Conservation (phyloP, 2,329 filamentous ascomycete genomes). For the Aspergillus japonicus region DNA sequence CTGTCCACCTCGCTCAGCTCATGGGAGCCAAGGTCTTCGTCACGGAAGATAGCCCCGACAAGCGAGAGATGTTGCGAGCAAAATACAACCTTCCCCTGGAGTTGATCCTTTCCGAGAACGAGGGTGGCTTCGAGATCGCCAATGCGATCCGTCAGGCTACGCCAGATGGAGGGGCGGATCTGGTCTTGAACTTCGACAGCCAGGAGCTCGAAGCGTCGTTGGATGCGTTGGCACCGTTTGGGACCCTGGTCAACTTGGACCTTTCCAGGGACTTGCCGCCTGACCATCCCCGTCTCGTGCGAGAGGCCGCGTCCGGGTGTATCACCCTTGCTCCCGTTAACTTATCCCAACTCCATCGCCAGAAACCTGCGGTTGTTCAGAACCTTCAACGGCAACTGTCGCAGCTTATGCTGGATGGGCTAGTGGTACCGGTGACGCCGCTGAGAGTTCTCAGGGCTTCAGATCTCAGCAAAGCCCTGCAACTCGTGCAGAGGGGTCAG, state of each 20-base stretch:
- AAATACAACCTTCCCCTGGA: slow-evolving; percentile 6
- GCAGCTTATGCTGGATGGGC: not conserved
- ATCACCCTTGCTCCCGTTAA: slow-evolving; percentile 2
- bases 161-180: not conserved
- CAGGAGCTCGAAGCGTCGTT: not conserved
- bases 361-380: not conserved
- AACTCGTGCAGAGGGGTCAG: not conserved
- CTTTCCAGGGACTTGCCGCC: not conserved
- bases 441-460: not conserved
- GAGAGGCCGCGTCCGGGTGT: not conserved
- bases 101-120: slow-evolving; percentile 8
- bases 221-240: slow-evolving; percentile 13
- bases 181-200: slow-evolving; percentile 2
- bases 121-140: not conserved
- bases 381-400: not conserved
- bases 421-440: not conserved
- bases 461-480: not conserved
- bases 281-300: not conserved
- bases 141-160: not conserved
- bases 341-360: not conserved
- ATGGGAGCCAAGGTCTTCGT: slow-evolving; percentile 18
- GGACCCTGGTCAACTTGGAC: slow-evolving; percentile 11
- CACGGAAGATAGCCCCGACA: slow-evolving; percentile 12
- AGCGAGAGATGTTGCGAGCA: slow-evolving; percentile 8
- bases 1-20: slow-evolving; percentile 18